Conservation (phyloP, 169 alveolate genomes). For the Plasmodium gallinaceum region DNA sequence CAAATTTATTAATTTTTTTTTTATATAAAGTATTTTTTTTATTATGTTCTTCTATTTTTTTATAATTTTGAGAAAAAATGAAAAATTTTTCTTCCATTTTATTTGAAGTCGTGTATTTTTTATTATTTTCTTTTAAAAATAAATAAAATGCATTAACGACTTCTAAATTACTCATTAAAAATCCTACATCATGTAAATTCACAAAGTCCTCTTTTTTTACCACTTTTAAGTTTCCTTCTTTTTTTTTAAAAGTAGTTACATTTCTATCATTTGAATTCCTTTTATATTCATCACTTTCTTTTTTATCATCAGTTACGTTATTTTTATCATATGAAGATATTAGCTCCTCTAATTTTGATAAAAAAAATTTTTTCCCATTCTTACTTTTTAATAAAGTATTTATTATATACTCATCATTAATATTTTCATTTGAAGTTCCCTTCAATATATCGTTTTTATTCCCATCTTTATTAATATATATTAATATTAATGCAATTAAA, state of each 20-base stretch:
- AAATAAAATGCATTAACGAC: conserved; percentile 41
- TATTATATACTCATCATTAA: conserved; percentile 36
- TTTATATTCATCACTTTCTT: background rate
- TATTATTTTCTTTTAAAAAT: conserved; percentile 33
- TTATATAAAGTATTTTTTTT: conserved; percentile 31
- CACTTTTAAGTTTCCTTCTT: conserved; percentile 22
- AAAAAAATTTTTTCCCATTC: conserved; percentile 49
- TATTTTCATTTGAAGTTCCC: background rate
- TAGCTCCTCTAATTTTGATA: conserved; percentile 35
- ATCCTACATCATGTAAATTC: conserved; percentile 21
- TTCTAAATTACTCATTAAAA: conserved; percentile 69
- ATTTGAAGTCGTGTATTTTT: conserved; percentile 29
- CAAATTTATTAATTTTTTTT: conserved; percentile 77
- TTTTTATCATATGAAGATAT: conserved; percentile 5
- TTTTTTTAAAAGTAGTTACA: conserved; percentile 5
- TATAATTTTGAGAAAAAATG: conserved; percentile 40
- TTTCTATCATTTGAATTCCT: background rate
- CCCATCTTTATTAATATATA: conserved; percentile 12
- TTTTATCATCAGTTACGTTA: background rate
- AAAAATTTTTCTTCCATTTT: conserved; percentile 51
- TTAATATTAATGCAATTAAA: background rate
- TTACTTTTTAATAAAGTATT: conserved; percentile 37
- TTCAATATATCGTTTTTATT: background rate
- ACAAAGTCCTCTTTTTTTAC: background rate
- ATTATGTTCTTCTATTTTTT: conserved; percentile 69